Percentiles rank a stretch among this genome's conserved stretches.
These are phyloP conservation scores for Lipomyces orientalis DNA, from an alignment of 805 yeast genomes.

Conservation along the genomic window DNA sequence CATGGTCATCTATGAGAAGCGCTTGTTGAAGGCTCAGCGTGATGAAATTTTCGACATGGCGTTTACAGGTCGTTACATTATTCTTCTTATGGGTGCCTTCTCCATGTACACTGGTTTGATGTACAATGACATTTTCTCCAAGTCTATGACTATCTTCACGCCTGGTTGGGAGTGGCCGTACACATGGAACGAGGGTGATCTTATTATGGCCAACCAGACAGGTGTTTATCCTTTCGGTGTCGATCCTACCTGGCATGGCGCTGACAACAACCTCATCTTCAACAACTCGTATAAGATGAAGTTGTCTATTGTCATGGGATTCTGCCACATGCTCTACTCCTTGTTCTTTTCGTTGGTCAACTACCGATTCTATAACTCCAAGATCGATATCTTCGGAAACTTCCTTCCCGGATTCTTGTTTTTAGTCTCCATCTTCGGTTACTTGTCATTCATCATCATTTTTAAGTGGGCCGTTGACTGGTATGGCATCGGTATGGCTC, in stretches of 20 bases:
- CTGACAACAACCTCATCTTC: conserved; percentile 88
- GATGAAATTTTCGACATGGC: conserved; percentile 99
- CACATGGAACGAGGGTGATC: conserved; percentile 68
- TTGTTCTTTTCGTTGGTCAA: conserved; percentile 84
- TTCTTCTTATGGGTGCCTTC: conserved; percentile 89
- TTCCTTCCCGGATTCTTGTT: conserved; percentile 92
- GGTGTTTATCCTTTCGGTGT: conserved; percentile 85
- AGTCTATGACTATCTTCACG: conserved; percentile 82
- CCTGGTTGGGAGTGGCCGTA: conserved; percentile 97
- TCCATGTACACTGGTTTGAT: conserved; percentile 94
- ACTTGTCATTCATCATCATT: conserved; percentile 79
- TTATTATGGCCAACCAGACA: conserved; percentile 65
- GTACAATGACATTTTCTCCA: conserved; percentile 92
- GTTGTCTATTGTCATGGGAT: conserved; percentile 92
- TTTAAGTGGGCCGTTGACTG: conserved; percentile 96
- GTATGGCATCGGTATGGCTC: conserved; percentile 73
- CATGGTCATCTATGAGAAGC: conserved; percentile 75
- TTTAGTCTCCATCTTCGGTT: conserved; percentile 97
- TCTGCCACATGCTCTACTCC: conserved; percentile 91
- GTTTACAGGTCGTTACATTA: conserved; percentile 86
- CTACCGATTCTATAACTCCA: conserved; percentile 67
- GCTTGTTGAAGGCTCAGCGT: conserved; percentile 68
- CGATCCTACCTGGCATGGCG: conserved; percentile 96
- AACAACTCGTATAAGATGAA: conserved; percentile 98
- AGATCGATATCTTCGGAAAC: conserved; percentile 86